Evolutionary conservation across 345 rosid genomes (phyloP).

Genomic region (Raphanus sativus): DNA sequence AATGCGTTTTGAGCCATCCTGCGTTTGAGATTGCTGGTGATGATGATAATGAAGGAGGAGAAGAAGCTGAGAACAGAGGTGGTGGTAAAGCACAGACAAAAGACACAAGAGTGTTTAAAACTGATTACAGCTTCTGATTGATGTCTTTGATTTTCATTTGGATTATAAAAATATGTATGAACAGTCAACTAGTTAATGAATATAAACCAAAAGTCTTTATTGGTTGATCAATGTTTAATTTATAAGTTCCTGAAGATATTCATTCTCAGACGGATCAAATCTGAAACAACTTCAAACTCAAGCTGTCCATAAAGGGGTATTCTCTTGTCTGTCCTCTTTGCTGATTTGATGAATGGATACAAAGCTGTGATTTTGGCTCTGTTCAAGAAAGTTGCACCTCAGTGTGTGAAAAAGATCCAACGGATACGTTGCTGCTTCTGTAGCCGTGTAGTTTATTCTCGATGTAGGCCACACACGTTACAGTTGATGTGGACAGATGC

Average conservation of each 20-base stretch:
- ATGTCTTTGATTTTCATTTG: conserved; percentile 11
- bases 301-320: too few relatives aligned
- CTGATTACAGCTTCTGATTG: conserved; percentile 66
- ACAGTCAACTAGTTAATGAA: conserved; percentile 1
- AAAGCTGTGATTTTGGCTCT: conserved; percentile 28
- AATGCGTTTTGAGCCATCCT: conserved; percentile 66
- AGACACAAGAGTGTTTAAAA: conserved; percentile 45
- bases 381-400: conserved; percentile 26
- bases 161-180: conserved; percentile 20
- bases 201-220: background rate
- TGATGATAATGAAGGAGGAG: conserved; percentile 28
- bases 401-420: conserved; percentile 29
- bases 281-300: conserved; percentile 17
- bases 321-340: conserved; percentile 4
- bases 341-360: conserved; percentile 24
- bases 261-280: background rate
- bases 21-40: conserved; percentile 59
- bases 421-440: conserved; percentile 30
- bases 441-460: conserved; percentile 29
- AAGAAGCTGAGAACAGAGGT: conserved; percentile 28
- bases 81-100: conserved; percentile 23
- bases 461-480: conserved; percentile 30
- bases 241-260: background rate
- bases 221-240: background rate
- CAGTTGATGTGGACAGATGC: conserved; percentile 21